A percentile compares a stretch with the other conserved stretches of the same genome.
phyloP scores from a whole-genome alignment of 306 rosid species.

The Cucumis hystrix region DNA sequence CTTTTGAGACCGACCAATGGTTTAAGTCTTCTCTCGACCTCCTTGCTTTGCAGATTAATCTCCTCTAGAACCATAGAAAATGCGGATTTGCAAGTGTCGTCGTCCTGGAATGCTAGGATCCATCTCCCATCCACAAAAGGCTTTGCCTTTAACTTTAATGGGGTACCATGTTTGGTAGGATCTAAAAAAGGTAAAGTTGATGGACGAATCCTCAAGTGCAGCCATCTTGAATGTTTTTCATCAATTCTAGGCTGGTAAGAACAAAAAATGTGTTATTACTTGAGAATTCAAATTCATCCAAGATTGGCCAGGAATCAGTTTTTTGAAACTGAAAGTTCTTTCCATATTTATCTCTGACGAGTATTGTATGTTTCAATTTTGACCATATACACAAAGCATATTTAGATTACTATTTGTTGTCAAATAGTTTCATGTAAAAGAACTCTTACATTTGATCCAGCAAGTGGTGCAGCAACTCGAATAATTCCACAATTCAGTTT shows the following conservation, averaged over 20 bases:
- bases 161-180: slow-evolving; percentile 32
- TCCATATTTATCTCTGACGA: neutral
- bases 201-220: slow-evolving; percentile 78
- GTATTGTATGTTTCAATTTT: neutral
- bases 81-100: slow-evolving; percentile 67
- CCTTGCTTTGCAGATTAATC: slow-evolving; percentile 32
- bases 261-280: neutral
- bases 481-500: slow-evolving; percentile 53
- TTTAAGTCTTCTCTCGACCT: slow-evolving; percentile 67
- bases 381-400: neutral
- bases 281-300: neutral
- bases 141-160: slow-evolving; percentile 25
- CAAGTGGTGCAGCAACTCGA: slow-evolving; percentile 74
- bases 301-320: neutral
- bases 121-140: slow-evolving; percentile 86
- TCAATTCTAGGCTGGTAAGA: slow-evolving; percentile 68
- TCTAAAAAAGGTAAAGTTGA: slow-evolving; percentile 52
- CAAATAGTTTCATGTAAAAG: neutral
- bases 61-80: slow-evolving; percentile 57
- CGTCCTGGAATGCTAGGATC: slow-evolving; percentile 82
- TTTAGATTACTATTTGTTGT: neutral
- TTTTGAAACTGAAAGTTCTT: neutral
- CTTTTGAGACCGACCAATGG: slow-evolving; percentile 54
- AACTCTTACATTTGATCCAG: slow-evolving; percentile 70
- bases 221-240: slow-evolving; percentile 61